These are phyloP conservation scores for Leishmania tropica DNA, from an alignment of 208 protist species.

Conservation along the genomic window DNA sequence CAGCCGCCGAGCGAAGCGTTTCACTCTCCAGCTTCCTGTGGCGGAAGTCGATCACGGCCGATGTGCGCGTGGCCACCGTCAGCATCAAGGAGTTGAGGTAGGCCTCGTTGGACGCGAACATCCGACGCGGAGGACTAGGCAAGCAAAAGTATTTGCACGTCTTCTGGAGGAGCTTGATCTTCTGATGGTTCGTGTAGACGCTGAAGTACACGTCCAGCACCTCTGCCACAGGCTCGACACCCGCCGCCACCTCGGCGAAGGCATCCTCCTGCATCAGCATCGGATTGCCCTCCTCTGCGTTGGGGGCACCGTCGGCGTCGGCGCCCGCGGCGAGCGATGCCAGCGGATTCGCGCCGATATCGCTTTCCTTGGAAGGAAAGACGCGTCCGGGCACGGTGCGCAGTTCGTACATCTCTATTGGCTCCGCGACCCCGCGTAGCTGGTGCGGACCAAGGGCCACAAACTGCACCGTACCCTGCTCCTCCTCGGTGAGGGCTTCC, in stretches of 20 bases:
- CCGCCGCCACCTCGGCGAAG: background rate
- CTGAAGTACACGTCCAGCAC: constrained; percentile 39
- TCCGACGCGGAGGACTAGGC: constrained; percentile 6
- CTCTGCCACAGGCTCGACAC: constrained; percentile 8
- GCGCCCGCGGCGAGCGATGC: constrained; percentile 5
- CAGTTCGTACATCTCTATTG: constrained; percentile 70
- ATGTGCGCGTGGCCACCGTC: constrained; percentile 25
- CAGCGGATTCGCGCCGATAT: constrained; percentile 16
- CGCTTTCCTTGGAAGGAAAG: constrained; percentile 4
- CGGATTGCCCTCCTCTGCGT: background rate
- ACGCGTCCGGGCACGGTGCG: constrained; percentile 43
- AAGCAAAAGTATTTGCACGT: constrained; percentile 36
- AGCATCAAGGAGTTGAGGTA: constrained; percentile 25
- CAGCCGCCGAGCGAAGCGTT: background rate
- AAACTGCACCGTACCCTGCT: constrained; percentile 31
- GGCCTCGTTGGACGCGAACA: constrained; percentile 22
- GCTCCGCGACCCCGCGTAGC: constrained; percentile 54
- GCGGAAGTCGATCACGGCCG: constrained; percentile 34
- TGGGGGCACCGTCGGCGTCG: background rate
- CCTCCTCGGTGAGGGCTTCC: constrained; percentile 27
- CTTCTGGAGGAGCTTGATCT: constrained; percentile 33
- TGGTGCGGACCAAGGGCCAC: constrained; percentile 34
- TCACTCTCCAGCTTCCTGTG: constrained; percentile 8
- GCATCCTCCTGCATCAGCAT: background rate
- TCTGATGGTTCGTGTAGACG: constrained; percentile 20